Conservation (phyloP, 176 grass and related monocot genomes). For the Puccinellia tenuiflora region DNA sequence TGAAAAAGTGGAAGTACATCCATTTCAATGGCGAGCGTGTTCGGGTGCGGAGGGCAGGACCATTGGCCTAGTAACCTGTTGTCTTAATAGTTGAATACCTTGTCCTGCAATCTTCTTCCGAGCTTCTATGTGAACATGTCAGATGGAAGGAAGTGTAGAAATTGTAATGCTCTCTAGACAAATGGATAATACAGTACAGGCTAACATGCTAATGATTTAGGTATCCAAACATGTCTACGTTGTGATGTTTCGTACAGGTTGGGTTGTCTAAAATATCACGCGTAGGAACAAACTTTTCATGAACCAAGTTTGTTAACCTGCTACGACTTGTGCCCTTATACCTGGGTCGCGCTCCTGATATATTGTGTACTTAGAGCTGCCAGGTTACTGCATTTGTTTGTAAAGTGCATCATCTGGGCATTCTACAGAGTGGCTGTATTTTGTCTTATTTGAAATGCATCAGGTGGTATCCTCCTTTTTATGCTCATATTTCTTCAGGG, state of each 20-base stretch:
- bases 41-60: constrained; percentile 41
- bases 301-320: not conserved
- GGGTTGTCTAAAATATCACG: not conserved
- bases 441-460: not conserved
- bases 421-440: not conserved
- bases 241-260: not conserved
- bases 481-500: not conserved
- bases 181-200: not conserved
- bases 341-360: not conserved
- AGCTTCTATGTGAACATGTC: not conserved
- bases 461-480: no score
- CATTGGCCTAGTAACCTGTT: constrained; percentile 6
- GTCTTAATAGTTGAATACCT: not conserved
- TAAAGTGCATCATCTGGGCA: not conserved
- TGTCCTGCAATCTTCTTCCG: not conserved
- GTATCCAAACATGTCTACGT: not conserved
- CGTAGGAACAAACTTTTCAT: not conserved
- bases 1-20: constrained; percentile 76
- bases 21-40: constrained; percentile 72
- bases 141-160: not conserved
- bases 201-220: not conserved
- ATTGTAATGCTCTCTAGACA: not conserved
- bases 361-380: not conserved
- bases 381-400: not conserved
- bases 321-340: not conserved